phyloP scores from a whole-genome alignment of 75 land plant genomes.

The Pinus taeda region DNA sequence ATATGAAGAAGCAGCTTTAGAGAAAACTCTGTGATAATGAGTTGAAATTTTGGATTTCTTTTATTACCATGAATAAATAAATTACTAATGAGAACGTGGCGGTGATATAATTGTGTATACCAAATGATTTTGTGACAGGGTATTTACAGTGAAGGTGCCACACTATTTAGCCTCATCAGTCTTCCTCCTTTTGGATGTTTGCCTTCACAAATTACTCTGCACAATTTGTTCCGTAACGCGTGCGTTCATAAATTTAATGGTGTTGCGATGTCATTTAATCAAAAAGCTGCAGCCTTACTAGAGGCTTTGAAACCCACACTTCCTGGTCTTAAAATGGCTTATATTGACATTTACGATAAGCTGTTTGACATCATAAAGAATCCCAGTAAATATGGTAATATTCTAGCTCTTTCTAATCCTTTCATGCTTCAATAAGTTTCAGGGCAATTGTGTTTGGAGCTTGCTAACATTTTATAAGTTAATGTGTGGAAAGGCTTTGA shows the following conservation, averaged over 20 bases:
- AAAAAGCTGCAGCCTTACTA: slow-evolving; percentile 25
- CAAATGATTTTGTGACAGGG: not conserved
- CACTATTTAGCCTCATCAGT: not conserved
- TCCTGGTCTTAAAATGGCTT: slow-evolving; percentile 37
- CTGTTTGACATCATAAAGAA: too few species aligned
- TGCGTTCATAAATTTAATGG: not conserved
- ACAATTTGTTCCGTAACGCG: not conserved
- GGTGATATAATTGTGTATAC: not conserved
- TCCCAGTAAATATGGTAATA: slow-evolving; percentile 30
- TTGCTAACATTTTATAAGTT: not conserved
- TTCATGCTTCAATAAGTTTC: too few species aligned
- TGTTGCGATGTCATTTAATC: slow-evolving; percentile 32
- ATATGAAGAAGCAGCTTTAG: too few species aligned
- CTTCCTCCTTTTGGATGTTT: not conserved
- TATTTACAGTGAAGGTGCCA: not conserved
- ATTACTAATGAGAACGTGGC: too few species aligned
- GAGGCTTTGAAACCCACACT: slow-evolving; percentile 27
- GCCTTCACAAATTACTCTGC: not conserved
- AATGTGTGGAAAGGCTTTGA: not conserved
- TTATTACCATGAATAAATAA: too few species aligned
- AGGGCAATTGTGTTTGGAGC: too few species aligned
- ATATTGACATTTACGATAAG: not conserved
- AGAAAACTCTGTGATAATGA: too few species aligned
- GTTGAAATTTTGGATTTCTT: too few species aligned
- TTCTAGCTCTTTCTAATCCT: too few species aligned